Evolutionary conservation across 1,139 yeast genomes (phyloP), one percentile per base, ranked within the genome.

Genomic region (Petasospora fabianii): DNA sequence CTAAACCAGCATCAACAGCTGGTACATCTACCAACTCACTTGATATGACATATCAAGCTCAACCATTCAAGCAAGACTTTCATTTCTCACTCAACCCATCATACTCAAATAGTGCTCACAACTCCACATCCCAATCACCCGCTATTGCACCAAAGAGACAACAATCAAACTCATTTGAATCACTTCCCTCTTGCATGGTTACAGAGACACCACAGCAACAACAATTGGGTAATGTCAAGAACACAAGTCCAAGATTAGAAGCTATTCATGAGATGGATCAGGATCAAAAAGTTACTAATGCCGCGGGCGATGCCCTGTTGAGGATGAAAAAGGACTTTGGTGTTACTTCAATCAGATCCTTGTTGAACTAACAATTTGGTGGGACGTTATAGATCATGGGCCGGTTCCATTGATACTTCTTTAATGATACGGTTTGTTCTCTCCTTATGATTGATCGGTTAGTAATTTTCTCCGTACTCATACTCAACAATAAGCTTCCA

Each of bases 261-360:
- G 34, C 38, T 12, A 42, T 41, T 19, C 21, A 32, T 10, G 46
- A 48, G 27, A 9, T 11, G 17, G 22, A n/a, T 17, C 8, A 31
- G 9, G 41, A 30, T 1, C 24, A 37, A 7, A 51, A 43, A 24
- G 16, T 42, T 3, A 50, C 43, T 21, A n/a, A 42, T 3, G 38
- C 39, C 10, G 75, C 77, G 4, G 63, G 73, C 1, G 65, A 64
- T 37, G 66, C 73, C 0, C 59, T 73, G 36, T 50, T 73, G 35
- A 61, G 71, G 2, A 60, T 73, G 50, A 60, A 74, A 36, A 69
- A 70, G 53, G 69, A 73, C 31, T 64, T 67, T 39, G 66, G 68
- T 27, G 73, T 49, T 3, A 38, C 54, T 15, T 49, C 52, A 3
- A 52, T 52, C 7, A 42, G 37, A 22, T 51, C 56, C 1, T 27